Evolutionary conservation across 148 eudicot genomes (phyloP), one percentile per base, ranked within the genome.

Genomic region (Oxyria digyna): DNA sequence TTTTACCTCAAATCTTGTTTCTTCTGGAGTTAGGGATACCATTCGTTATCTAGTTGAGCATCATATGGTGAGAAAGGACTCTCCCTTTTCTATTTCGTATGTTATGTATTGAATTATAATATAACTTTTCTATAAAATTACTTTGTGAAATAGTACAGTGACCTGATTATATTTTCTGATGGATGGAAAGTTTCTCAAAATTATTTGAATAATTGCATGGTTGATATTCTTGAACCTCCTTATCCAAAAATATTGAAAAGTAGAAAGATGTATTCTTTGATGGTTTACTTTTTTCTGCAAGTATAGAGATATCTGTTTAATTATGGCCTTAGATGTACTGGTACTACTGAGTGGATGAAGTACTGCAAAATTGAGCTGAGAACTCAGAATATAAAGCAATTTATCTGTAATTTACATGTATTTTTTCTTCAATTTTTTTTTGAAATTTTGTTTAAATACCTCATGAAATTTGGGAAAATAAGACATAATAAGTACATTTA

Each of bases 1-100:
- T 20, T 94, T 94, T 62, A 94, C 99, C 62, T 94, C 99, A 10
- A 94, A 94, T 82, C 85, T 94, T 67, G 76, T 88, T 74, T 94
- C 99, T 10, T 94, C 99, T 37, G 99, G 99, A 40, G 74, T 94
- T 72, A 78, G 99, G 33, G 99, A 94, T 48, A 84, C 71, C 1
- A 32, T 94, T 71, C 86, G 96, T 15, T 94, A 88, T 83, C 96
- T 94, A 42, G 83, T 76, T 69, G 83, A 94, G 76, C 97, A 94
- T 87, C 87, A 72, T 41, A 94, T 94, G 99, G 99, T 94, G 75
- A 83, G 95, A 45, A 55, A 37, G 0, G 27, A 27, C 45, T 35
- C 23, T 26, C 4, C 21, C 38, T 33, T 69, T 45, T 11, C 46
- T 31, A n/a, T n/a, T n/a, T n/a, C n/a, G 10, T 21, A 24, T 71